Percentiles rank a stretch among this genome's conserved stretches.
Conservation (phyloP, 768 basidiomycete species). For the Phanerochaete sordida region DNA sequence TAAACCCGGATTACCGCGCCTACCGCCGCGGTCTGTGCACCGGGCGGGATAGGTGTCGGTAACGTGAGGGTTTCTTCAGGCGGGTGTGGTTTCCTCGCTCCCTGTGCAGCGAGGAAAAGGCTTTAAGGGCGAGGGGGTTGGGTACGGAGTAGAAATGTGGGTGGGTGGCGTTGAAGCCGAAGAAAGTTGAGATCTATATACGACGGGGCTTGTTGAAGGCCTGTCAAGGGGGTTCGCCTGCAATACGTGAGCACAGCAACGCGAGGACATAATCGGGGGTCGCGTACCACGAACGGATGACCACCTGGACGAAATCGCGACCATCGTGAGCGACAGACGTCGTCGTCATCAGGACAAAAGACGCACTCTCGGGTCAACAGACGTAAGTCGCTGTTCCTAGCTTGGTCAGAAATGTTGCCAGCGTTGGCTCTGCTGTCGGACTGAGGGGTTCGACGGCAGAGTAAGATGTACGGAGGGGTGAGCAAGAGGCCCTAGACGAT, state of each 20-base stretch:
- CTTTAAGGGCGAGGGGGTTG: conserved; percentile 36
- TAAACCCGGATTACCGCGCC: conserved; percentile 63
- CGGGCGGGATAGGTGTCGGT: conserved; percentile 59
- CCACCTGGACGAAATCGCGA: conserved; percentile 48
- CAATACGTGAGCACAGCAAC: conserved; percentile 6
- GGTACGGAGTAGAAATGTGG: conserved; percentile 10
- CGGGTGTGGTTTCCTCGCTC: conserved; percentile 63
- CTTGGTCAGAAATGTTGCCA: conserved; percentile 72
- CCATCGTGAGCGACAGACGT: conserved; percentile 13
- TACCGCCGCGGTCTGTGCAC: conserved; percentile 70
- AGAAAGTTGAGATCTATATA: conserved; percentile 9
- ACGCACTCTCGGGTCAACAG: conserved; percentile 75
- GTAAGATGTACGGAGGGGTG: neutral
- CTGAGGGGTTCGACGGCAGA: conserved; percentile 25
- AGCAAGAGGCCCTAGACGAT: neutral
- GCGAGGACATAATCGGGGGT: neutral
- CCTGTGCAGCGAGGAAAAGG: conserved; percentile 62
- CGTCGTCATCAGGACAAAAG: conserved; percentile 1
- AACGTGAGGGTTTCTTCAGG: conserved; percentile 47
- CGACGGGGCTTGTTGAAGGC: conserved; percentile 16
- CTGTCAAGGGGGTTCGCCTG: conserved; percentile 82
- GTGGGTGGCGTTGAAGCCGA: conserved; percentile 1
- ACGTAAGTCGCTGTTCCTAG: conserved; percentile 78
- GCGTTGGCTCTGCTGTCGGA: conserved; percentile 38
- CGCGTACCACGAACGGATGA: conserved; percentile 69